Evolutionary conservation across 148 eudicot genomes (phyloP).

Genomic region (Diospyros kaki): DNA sequence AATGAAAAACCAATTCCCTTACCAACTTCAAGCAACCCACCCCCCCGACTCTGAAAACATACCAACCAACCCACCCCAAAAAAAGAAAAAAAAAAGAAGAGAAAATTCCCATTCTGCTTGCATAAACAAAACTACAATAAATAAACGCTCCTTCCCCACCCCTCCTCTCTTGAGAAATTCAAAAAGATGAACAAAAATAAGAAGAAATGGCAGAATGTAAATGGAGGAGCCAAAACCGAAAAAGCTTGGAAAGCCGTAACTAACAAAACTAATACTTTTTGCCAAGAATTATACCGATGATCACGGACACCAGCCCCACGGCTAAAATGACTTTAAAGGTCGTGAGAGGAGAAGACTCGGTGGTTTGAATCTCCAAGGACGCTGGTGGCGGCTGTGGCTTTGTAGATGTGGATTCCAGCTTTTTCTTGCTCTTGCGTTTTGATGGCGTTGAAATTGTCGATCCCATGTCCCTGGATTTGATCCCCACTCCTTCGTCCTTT

Average conservation of each 20-base stretch:
- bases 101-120: not conserved
- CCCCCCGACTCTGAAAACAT: not conserved
- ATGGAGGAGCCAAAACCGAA: slow-evolving; percentile 9
- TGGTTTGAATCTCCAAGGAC: slow-evolving; percentile 22
- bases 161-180: too few species aligned
- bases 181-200: not conserved
- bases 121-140: not conserved
- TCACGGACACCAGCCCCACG: slow-evolving; percentile 73
- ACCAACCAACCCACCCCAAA: not conserved
- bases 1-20: slow-evolving; percentile 12
- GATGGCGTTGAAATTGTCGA: slow-evolving; percentile 41
- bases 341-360: slow-evolving; percentile 40
- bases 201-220: not conserved
- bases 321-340: slow-evolving; percentile 63
- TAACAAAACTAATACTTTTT: slow-evolving; percentile 53
- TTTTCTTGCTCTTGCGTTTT: slow-evolving; percentile 69
- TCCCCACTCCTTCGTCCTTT: slow-evolving; percentile 35
- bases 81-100: too few species aligned
- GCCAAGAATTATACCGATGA: slow-evolving; percentile 80
- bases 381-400: slow-evolving; percentile 32
- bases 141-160: not conserved
- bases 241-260: not conserved
- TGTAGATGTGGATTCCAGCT: slow-evolving; percentile 45
- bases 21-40: slow-evolving; percentile 10
- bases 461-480: slow-evolving; percentile 71